Percentiles rank a stretch among this genome's conserved stretches.
These are phyloP conservation scores for Hanseniaspora guilliermondii DNA, from an alignment of 805 yeast genomes.

Conservation along the genomic window DNA sequence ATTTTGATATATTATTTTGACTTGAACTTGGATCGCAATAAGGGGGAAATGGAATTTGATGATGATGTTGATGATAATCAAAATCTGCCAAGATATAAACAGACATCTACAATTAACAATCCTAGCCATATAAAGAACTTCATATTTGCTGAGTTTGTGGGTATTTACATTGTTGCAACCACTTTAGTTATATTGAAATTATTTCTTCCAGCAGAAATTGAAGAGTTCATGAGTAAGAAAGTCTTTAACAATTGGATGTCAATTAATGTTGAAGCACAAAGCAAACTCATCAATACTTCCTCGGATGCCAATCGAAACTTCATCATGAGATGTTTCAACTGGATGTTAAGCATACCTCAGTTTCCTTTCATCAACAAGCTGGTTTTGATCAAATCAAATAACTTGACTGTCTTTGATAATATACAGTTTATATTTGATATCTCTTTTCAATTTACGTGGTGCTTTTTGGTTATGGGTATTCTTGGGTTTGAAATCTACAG, in stretches of 20 bases:
- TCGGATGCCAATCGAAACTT: not conserved
- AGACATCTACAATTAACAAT: not conserved
- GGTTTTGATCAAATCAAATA: not conserved
- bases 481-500: constrained; percentile 1
- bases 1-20: constrained; percentile 2
- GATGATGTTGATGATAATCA: not conserved
- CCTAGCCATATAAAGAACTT: constrained; percentile 12
- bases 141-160: constrained; percentile 8
- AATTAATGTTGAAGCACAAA: not conserved
- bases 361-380: constrained; percentile 8
- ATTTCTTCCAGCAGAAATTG: constrained; percentile 7
- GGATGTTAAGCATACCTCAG: constrained; percentile 2
- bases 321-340: not conserved
- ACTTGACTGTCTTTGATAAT: not conserved
- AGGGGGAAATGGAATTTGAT: not conserved
- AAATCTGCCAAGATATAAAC: not conserved
- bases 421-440: constrained; percentile 6
- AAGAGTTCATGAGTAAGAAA: constrained; percentile 1
- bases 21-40: not conserved
- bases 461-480: not conserved
- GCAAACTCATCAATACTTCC: not conserved
- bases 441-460: constrained; percentile 6
- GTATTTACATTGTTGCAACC: constrained; percentile 10
- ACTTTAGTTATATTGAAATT: constrained; percentile 5
- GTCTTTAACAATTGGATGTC: constrained; percentile 6